Base-by-base conservation (phyloP, 108 stramenopile genomes). In the Stephanodiscus triporus region DNA sequence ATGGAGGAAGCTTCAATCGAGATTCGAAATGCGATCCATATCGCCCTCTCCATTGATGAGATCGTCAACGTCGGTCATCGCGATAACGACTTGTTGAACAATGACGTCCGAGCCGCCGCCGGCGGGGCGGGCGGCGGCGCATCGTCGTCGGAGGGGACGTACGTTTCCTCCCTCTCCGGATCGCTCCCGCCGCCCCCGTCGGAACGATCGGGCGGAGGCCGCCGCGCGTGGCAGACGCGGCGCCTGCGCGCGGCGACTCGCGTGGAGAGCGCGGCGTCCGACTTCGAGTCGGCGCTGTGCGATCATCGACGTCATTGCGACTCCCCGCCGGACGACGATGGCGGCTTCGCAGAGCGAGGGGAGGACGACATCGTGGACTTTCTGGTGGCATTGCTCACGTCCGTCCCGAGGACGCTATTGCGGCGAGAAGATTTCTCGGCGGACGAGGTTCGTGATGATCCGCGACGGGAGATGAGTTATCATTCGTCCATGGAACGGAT, bases 131-230 rank as follows among this genome's bases (percentile, higher is more conserved):
- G 23, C 23, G 56, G 54, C 2, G 54, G 56, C 19, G 37, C 19
- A 22, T 71, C 57, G 23, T 76, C 66, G 60, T 23, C 34, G 5
- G 26, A 45, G 7, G 27, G 38, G 2, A 65, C 59, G 6, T 55
- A 66, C 53, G 54, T 68, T 48, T 68, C 75, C 17, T 76, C 75
- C 27, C 75, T 76, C 34, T 76, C 75, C 14, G 75, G 67, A 55
- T 76, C 75, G 2, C 48, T 76, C 27, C 71, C 60, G 27, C 61
- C 59, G 29, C 7, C 9, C 11, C 22, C n/a, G 37, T 1, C 37
- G 19, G 1, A 37, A 38, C 40, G 22, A 29, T 56, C 27, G 26
- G 27, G 13, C 0, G 36, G 29, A 23, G 22, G 22, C 9, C 53
- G 51, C 7, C 20, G 37, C 8, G 53, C 40, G 20, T 72, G 71